Percentiles rank a stretch among this genome's conserved stretches.
Evolutionary conservation across 805 yeast species (phyloP).

Genomic region (Candida montana): DNA sequence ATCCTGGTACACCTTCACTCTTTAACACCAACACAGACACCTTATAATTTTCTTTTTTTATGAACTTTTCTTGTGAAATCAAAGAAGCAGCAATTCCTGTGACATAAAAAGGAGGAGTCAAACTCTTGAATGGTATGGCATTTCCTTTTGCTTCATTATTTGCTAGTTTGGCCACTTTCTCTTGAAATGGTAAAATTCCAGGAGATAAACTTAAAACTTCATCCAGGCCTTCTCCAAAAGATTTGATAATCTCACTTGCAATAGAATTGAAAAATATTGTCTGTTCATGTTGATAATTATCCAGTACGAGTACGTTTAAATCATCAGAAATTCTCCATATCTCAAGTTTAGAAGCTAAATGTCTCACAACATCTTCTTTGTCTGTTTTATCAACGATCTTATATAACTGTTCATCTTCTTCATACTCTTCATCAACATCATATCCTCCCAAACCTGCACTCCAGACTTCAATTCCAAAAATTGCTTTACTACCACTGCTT

Average conservation of each 20-base stretch:
- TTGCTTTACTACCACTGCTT: not conserved
- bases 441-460: not conserved
- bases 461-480: slow-evolving; percentile 4
- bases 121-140: slow-evolving; percentile 15
- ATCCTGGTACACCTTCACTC: slow-evolving; percentile 60
- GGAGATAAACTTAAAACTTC: slow-evolving; percentile 26
- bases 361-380: not conserved
- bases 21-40: slow-evolving; percentile 31
- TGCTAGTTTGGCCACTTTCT: slow-evolving; percentile 17
- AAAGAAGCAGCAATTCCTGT: slow-evolving; percentile 53
- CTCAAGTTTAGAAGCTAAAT: slow-evolving; percentile 8
- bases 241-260: slow-evolving; percentile 10
- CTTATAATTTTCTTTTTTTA: slow-evolving; percentile 9
- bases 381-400: slow-evolving; percentile 20
- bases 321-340: slow-evolving; percentile 11
- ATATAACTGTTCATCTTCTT: slow-evolving; percentile 47
- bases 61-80: slow-evolving; percentile 22
- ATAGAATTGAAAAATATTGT: slow-evolving; percentile 29
- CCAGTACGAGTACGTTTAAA: slow-evolving; percentile 12
- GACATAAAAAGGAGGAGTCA: slow-evolving; percentile 57
- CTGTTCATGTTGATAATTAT: slow-evolving; percentile 26
- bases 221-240: slow-evolving; percentile 15
- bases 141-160: not conserved
- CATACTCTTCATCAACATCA: slow-evolving; percentile 28
- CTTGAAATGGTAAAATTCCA: slow-evolving; percentile 27